Evolutionary conservation across 2,329 filamentous ascomycete species (phyloP), one percentile per base, ranked within the genome.

Genomic region (Graphilbum fragrans): DNA sequence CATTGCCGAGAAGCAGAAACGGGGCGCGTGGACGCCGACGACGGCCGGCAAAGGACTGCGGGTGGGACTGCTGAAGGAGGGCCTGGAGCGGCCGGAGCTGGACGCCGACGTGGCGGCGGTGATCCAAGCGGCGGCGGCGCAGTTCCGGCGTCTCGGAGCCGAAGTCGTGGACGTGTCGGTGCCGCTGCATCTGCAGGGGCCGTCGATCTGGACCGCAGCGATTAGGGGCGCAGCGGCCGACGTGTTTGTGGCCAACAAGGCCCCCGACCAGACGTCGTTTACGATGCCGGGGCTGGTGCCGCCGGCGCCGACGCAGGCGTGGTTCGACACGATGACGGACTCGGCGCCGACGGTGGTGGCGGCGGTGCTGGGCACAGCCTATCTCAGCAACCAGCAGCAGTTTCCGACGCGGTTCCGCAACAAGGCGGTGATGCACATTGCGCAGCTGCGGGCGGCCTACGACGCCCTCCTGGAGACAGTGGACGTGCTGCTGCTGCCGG

Each of bases 401-500:
- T 22, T 17, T 20, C 21, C 8, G 16, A 49, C 52, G 3, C 45
- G 45, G 9, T 50, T 61, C 5, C 57, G 63, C 29, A 59, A 59
- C 19, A 70, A 70, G 52, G 64, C 64, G 2, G 58, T 68, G 43
- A 59, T 62, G 35, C 62, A 67, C 41, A 60, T 64, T 2, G 60
- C 62, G 43, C 53, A 68, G 50, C 53, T 71, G 19, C 57, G 66
- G 3, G 64, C 59, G 11, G 67, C 65, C 7, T 71, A 71, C 49
- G 66, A 71, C 47, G 45, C 21, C 5, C 66, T 58, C 0, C 50
- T 72, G 8, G 51, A 53, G 20, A 49, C 57, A 1, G 55, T 64
- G n/a, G 69, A 73, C 47, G 59, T 72, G 5, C 53, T 73, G 10
- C 48, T 73, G 34, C 65, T 65, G 42, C 69, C 69, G 0, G 60